Evolutionary conservation across 208 protist species (phyloP), one percentile per base, ranked within the genome.

Genomic region (Acanthamoeba polyphaga): DNA sequence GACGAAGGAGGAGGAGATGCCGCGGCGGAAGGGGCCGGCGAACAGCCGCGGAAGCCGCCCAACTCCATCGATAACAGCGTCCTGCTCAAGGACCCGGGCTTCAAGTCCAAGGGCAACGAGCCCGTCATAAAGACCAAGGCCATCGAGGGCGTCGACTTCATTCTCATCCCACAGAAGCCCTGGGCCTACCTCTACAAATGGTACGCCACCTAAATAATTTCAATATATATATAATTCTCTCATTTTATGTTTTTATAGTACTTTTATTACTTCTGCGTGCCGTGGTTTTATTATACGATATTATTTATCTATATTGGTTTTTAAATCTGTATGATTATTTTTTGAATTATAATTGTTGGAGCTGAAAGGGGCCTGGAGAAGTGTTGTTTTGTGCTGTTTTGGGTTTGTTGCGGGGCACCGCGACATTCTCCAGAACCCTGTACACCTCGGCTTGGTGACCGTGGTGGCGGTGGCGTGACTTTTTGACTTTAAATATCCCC

Each of bases 51-150:
- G 80, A 38, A 88, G 80, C 38, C 80, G 3, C 80, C 80, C 51
- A 38, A 38, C 38, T 38, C 43, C 27, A 88, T 88, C 51, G 80
- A 88, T 9, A 88, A 88, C 80, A 51, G 27, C 13, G 80, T 60
- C 80, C 24, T 88, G n/a, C 80, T 88, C 80, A 88, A 88, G 51
- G 80, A 88, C 38, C 24, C 80, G 27, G 51, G 38, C 51, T 88
- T 62, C 80, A 88, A 88, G 80, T 15, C 80, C 49, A 88, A 88
- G 80, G 80, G 80, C 80, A 88, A 60, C 51, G 80, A 88, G 32
- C 80, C 80, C 51, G 80, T 88, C 15, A 51, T 88, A 17, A 88
- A 88, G 43, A 27, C 80, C 22, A 88, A 88, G 51, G 49, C 51
- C 51, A 19, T n/a, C 49, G 80, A 88, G 43, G 38, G 80, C 43